phyloP scores from a whole-genome alignment of 2,329 filamentous ascomycete genomes.

The Ophiostoma himal-ulmi region DNA sequence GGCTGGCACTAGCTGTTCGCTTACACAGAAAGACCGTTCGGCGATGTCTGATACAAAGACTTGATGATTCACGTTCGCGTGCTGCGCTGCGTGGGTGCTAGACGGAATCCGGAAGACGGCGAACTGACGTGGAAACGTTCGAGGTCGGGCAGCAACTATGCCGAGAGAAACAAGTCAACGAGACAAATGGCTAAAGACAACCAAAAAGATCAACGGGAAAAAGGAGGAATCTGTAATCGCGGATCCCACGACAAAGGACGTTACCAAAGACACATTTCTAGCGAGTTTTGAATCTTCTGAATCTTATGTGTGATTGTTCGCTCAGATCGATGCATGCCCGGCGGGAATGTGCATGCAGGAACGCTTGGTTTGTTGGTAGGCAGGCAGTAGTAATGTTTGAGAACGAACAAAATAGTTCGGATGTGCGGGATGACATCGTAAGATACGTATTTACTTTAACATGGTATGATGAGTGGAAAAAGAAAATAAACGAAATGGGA shows the following conservation, averaged over 20 bases:
- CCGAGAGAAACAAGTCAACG: neutral
- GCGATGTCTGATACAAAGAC: neutral
- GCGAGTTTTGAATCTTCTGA: neutral
- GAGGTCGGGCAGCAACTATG: neutral
- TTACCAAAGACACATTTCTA: neutral
- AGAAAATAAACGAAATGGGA: neutral
- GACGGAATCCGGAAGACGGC: conserved; percentile 5
- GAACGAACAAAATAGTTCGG: neutral
- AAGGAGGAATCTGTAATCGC: neutral
- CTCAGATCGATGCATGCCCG: conserved; percentile 1
- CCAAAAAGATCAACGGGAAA: neutral
- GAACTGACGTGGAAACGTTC: neutral
- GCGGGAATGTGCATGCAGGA: conserved; percentile 11
- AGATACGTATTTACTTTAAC: neutral
- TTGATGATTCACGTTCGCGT: conserved; percentile 1
- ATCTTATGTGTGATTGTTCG: neutral
- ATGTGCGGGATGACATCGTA: neutral
- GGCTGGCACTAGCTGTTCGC: neutral
- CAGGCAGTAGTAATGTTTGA: neutral
- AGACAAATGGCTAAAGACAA: neutral
- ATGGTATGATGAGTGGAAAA: neutral
- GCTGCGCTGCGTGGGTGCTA: conserved; percentile 3
- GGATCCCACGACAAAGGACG: conserved; percentile 3
- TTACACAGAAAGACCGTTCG: conserved; percentile 3
- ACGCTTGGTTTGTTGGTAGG: neutral